A percentile compares a stretch with the other conserved stretches of the same genome.
Evolutionary conservation across 2,329 filamentous ascomycete genomes (phyloP).

Genomic region (Arthrobotrys pseudoclavata): DNA sequence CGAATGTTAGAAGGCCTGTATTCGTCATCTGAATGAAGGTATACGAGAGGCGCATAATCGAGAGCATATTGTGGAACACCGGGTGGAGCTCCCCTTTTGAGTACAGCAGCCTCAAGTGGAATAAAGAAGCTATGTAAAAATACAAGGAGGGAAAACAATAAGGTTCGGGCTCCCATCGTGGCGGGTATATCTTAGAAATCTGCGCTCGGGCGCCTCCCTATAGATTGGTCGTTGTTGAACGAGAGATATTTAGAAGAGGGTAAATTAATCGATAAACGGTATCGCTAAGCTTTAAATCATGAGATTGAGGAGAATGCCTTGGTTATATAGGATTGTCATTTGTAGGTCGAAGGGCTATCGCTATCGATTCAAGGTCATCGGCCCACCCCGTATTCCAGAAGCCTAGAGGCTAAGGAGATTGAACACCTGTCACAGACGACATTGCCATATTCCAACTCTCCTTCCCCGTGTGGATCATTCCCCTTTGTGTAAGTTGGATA

Average conservation of each 20-base stretch:
- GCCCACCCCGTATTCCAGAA: neutral
- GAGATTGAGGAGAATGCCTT: neutral
- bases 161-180: neutral
- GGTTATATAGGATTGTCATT: conserved; percentile 19
- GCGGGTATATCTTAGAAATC: neutral
- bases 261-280: neutral
- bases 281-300: neutral
- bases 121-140: neutral
- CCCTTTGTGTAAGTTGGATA: conserved; percentile 14
- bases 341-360: neutral
- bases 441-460: conserved; percentile 17
- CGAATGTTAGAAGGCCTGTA: conserved; percentile 70
- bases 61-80: conserved; percentile 51
- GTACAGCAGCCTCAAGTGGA: conserved; percentile 5
- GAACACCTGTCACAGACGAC: conserved; percentile 20
- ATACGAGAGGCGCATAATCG: conserved; percentile 69
- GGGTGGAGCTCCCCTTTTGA: conserved; percentile 30
- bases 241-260: neutral
- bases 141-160: neutral
- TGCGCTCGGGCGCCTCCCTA: neutral
- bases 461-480: conserved; percentile 41
- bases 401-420: conserved; percentile 9
- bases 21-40: conserved; percentile 69
- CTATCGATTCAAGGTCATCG: neutral
- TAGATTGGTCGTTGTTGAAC: neutral